phyloP scores from a whole-genome alignment of 768 basidiomycete species.

The Artomyces pyxidatus region DNA sequence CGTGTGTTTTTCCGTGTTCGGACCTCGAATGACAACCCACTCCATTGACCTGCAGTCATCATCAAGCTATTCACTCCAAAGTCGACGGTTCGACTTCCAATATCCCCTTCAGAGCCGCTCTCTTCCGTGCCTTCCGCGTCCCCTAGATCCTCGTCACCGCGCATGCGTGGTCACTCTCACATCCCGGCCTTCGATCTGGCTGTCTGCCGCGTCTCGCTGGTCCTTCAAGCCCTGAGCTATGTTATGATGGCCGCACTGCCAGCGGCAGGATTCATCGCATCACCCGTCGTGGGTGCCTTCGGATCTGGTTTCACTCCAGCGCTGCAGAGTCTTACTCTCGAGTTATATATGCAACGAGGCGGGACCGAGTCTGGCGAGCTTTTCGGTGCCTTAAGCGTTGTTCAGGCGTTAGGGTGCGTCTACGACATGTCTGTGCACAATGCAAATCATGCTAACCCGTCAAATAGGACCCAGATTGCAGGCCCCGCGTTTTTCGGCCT shows the following conservation, averaged over 20 bases:
- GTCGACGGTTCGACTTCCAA: neutral
- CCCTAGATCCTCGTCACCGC: no score
- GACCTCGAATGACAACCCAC: no score
- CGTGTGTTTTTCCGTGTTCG: neutral
- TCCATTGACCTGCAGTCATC: neutral
- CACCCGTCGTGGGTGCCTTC: neutral
- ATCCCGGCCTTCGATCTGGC: no score
- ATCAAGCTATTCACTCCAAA: neutral
- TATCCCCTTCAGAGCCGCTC: neutral
- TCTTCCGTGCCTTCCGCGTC: no score
- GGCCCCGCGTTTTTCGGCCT: constrained; percentile 69
- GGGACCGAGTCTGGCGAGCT: constrained; percentile 62
- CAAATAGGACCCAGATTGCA: constrained; percentile 52
- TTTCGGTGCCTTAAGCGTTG: constrained; percentile 73
- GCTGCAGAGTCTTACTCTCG: constrained; percentile 61
- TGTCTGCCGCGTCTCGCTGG: no score
- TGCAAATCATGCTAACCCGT: constrained; percentile 1
- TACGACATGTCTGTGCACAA: neutral
- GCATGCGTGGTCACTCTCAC: no score
- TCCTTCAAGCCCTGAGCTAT: no score
- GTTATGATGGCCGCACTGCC: no score
- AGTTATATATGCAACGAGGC: constrained; percentile 47
- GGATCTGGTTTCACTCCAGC: constrained; percentile 54
- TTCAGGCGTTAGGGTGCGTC: constrained; percentile 57
- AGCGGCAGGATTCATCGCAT: neutral